Evolutionary conservation across 139 green algal genomes (phyloP).

Genomic region (Auxenochlorella pyrenoidosa): DNA sequence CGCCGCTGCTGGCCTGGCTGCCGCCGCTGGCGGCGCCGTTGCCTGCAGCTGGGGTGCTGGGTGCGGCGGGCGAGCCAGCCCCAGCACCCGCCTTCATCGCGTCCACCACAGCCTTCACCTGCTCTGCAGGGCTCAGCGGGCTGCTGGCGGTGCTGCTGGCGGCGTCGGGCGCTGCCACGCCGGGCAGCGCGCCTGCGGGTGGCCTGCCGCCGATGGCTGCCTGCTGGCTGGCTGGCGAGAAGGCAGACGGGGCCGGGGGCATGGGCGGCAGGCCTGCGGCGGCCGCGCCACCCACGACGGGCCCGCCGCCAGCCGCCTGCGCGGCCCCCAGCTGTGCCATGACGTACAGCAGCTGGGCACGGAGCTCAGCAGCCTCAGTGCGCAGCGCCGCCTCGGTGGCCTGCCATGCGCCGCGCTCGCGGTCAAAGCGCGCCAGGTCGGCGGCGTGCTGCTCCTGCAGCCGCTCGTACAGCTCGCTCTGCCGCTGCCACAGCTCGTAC

Average conservation of each 20-base stretch:
- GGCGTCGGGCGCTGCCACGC: neutral
- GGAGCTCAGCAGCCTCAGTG: conserved; percentile 41
- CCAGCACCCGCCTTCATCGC: neutral
- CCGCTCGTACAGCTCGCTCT: conserved; percentile 31
- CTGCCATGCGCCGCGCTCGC: conserved; percentile 30
- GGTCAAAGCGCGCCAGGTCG: conserved; percentile 10
- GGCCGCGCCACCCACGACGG: neutral
- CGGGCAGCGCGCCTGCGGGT: neutral
- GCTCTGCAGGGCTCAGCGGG: conserved; percentile 3
- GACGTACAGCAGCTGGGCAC: conserved; percentile 39
- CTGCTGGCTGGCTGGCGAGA: conserved; percentile 10
- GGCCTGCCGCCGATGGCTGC: neutral
- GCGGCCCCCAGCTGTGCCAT: conserved; percentile 2
- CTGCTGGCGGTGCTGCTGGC: neutral
- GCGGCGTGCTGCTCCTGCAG: conserved; percentile 20
- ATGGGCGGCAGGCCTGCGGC: neutral
- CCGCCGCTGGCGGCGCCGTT: neutral
- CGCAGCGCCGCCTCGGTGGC: conserved; percentile 24
- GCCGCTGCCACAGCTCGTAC: conserved; percentile 49
- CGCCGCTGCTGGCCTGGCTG: neutral
- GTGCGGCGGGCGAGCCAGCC: neutral
- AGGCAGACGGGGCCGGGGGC: neutral
- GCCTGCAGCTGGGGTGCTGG: neutral
- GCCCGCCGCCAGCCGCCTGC: neutral
- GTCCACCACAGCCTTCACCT: conserved; percentile 28